Evolutionary conservation across 169 alveolate species (phyloP).

Genomic region (Eimeria maxima): DNA sequence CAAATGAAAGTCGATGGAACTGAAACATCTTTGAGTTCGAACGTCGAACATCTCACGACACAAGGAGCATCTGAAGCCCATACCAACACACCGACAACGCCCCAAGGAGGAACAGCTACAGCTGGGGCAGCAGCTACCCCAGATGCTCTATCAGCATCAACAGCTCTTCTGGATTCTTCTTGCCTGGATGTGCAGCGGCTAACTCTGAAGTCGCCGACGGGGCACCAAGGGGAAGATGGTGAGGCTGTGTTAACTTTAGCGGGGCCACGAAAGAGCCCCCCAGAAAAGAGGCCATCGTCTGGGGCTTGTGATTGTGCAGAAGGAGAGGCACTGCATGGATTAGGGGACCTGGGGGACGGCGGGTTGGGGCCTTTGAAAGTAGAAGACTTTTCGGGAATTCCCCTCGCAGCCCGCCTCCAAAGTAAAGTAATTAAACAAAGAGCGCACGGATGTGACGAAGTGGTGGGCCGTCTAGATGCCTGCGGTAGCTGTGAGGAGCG

Average conservation of each 20-base stretch:
- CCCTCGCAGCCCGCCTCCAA: slow-evolving; percentile 67
- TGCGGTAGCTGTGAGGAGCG: slow-evolving; percentile 58
- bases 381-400: slow-evolving; percentile 63
- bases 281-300: slow-evolving; percentile 68
- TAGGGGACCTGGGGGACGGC: slow-evolving; percentile 63
- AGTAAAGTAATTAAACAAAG: slow-evolving; percentile 72
- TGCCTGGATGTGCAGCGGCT: slow-evolving; percentile 72
- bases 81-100: neutral
- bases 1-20: neutral
- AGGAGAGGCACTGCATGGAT: slow-evolving; percentile 35
- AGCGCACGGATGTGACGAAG: slow-evolving; percentile 79
- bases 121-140: neutral
- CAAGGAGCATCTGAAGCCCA: neutral
- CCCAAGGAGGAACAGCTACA: neutral
- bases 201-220: slow-evolving; percentile 68
- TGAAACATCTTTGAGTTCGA: neutral
- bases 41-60: neutral
- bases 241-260: neutral
- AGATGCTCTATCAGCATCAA: neutral
- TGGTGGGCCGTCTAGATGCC: slow-evolving; percentile 47
- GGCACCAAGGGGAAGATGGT: neutral
- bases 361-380: slow-evolving; percentile 68
- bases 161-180: slow-evolving; percentile 50
- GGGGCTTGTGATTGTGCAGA: slow-evolving; percentile 56
- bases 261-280: slow-evolving; percentile 51